Evolutionary conservation across 129 eudicot genomes (phyloP).

Genomic region (Saposhnikovia divaricata): DNA sequence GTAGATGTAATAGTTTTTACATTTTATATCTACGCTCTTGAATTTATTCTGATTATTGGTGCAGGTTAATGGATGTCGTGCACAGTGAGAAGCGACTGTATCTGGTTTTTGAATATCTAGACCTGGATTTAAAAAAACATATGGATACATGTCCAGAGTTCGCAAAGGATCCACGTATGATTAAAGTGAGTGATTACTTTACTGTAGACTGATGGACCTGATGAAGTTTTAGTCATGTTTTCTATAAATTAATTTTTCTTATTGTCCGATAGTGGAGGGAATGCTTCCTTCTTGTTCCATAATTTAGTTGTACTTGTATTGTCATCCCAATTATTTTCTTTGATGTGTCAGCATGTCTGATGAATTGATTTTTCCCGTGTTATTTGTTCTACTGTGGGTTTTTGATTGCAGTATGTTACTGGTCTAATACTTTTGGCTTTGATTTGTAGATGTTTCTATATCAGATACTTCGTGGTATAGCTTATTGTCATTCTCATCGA

Average conservation of each 20-base stretch:
- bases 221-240: background rate
- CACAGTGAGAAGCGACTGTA: slow-evolving; percentile 86
- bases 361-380: background rate
- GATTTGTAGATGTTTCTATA: slow-evolving; percentile 69
- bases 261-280: background rate
- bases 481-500: slow-evolving; percentile 93
- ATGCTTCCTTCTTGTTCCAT: background rate
- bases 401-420: background rate
- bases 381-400: slow-evolving; percentile 2
- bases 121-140: slow-evolving; percentile 89
- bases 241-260: background rate
- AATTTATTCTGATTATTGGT: slow-evolving; percentile 1
- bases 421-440: background rate
- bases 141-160: slow-evolving; percentile 96
- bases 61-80: slow-evolving; percentile 93
- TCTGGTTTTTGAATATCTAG: slow-evolving; percentile 92
- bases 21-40: background rate
- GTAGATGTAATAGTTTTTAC: background rate
- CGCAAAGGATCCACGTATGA: slow-evolving; percentile 61
- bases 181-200: slow-evolving; percentile 49
- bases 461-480: slow-evolving; percentile 89
- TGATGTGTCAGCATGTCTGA: background rate
- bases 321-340: background rate
- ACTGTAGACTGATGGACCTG: background rate
- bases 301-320: too few relatives aligned